Evolutionary conservation across 768 basidiomycete genomes (phyloP).

Genomic region (Lactifluus piperatus): DNA sequence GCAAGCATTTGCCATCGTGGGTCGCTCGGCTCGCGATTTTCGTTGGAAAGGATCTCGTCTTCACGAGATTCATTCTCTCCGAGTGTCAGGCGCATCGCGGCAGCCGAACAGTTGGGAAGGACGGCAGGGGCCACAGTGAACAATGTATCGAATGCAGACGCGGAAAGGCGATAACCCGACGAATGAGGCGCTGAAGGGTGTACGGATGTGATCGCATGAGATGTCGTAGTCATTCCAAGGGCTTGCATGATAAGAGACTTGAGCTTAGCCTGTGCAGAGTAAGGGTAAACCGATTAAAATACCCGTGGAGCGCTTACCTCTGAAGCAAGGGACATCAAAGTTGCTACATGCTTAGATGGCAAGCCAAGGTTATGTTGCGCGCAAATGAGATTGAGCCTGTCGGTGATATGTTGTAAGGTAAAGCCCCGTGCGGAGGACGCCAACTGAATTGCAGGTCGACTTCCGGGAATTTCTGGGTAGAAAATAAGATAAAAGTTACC

Average conservation of each 20-base stretch:
- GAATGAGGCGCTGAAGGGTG: conserved; percentile 41
- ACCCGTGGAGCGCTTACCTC: conserved; percentile 39
- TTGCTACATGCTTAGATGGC: conserved; percentile 54
- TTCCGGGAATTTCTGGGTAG: conserved; percentile 55
- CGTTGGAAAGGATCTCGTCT: conserved; percentile 49
- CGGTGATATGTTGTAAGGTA: conserved; percentile 67
- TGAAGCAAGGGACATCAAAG: conserved; percentile 67
- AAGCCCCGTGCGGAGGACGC: conserved; percentile 65
- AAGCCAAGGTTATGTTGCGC: conserved; percentile 62
- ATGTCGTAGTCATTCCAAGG: conserved; percentile 64
- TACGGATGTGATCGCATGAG: conserved; percentile 71
- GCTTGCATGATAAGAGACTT: conserved; percentile 81
- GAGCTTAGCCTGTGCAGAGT: conserved; percentile 52
- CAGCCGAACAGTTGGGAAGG: conserved; percentile 71
- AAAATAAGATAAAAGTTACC: neutral
- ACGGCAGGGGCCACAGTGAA: conserved; percentile 71
- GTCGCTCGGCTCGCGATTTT: conserved; percentile 48
- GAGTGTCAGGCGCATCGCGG: conserved; percentile 59
- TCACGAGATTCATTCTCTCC: conserved; percentile 50
- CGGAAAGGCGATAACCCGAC: conserved; percentile 41
- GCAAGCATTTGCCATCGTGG: conserved; percentile 74
- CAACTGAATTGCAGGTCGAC: conserved; percentile 62
- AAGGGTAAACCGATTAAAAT: neutral
- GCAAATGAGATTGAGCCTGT: conserved; percentile 73
- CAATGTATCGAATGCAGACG: conserved; percentile 66